A percentile compares a stretch with the other conserved stretches of the same genome.
Evolutionary conservation across 1,284 basidiomycete species (phyloP).

Genomic region (Schizopora paradoxa): DNA sequence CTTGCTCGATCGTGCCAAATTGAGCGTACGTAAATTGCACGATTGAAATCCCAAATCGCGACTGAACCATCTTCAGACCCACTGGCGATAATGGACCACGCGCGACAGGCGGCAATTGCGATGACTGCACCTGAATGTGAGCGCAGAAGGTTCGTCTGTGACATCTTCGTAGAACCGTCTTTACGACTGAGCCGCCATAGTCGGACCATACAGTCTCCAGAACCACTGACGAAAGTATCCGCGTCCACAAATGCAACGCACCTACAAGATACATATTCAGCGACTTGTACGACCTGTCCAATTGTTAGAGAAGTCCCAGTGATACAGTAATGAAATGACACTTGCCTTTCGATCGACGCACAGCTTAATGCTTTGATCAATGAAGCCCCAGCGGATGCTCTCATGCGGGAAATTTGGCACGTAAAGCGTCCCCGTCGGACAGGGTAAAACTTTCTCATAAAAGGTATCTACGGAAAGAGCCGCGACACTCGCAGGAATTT

Average conservation of each 20-base stretch:
- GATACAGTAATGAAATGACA: conserved; percentile 14
- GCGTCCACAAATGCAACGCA: conserved; percentile 76
- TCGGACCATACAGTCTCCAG: conserved; percentile 69
- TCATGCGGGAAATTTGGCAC: conserved; percentile 62
- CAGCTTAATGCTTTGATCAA: conserved; percentile 48
- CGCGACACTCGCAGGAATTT: conserved; percentile 46
- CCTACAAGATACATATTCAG: conserved; percentile 67
- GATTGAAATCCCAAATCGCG: conserved; percentile 88
- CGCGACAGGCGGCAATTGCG: conserved; percentile 69
- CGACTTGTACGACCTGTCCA: conserved; percentile 60
- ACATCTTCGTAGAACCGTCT: conserved; percentile 27
- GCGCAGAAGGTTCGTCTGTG: conserved; percentile 70
- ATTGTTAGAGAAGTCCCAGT: neutral
- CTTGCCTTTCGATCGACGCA: conserved; percentile 57
- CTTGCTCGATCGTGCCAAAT: conserved; percentile 55
- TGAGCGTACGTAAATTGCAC: conserved; percentile 69
- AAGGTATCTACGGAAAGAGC: conserved; percentile 53
- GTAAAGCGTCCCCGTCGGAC: conserved; percentile 51
- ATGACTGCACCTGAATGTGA: conserved; percentile 67
- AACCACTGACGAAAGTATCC: conserved; percentile 70
- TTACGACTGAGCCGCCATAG: conserved; percentile 62
- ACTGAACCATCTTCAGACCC: conserved; percentile 83
- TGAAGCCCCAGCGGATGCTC: conserved; percentile 61
- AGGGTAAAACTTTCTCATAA: conserved; percentile 60
- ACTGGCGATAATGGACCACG: conserved; percentile 83